These are phyloP conservation scores for Alternaria triticimaculans DNA, from an alignment of 2,329 filamentous ascomycete genomes.

Conservation along the genomic window DNA sequence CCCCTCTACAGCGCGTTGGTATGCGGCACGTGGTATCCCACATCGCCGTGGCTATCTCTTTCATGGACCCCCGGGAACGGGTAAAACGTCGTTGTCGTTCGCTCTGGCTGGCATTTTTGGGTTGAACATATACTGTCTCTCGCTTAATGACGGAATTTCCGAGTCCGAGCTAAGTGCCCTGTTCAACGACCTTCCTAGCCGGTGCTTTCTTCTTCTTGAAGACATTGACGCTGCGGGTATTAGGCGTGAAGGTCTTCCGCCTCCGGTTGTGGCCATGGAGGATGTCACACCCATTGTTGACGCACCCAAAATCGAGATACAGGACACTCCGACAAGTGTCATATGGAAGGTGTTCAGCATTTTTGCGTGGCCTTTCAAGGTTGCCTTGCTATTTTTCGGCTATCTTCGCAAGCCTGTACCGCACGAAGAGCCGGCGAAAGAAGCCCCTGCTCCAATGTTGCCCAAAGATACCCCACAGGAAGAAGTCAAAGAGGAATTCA, in stretches of 20 bases:
- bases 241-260: neutral
- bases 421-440: too few species aligned
- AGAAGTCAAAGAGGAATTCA: too few species aligned
- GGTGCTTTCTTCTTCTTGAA: slow-evolving; percentile 56
- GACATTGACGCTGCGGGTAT: slow-evolving; percentile 57
- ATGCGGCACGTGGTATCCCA: neutral
- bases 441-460: too few species aligned
- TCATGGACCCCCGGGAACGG: neutral
- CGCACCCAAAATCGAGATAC: neutral
- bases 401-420: too few species aligned
- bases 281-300: neutral
- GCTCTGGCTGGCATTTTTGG: slow-evolving; percentile 57
- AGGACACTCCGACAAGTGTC: too few species aligned
- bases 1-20: neutral
- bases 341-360: too few species aligned
- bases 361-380: too few species aligned
- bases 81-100: slow-evolving; percentile 61
- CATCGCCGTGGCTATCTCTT: neutral
- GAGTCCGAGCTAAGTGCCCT: slow-evolving; percentile 65
- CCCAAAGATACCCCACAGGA: too few species aligned
- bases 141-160: slow-evolving; percentile 69
- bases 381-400: too few species aligned
- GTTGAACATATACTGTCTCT: slow-evolving; percentile 54
- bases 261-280: neutral
- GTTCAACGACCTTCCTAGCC: slow-evolving; percentile 51